These are phyloP conservation scores for Furcasterigmium sp. DNA, from an alignment of 2,329 filamentous ascomycete genomes.

Conservation along the genomic window DNA sequence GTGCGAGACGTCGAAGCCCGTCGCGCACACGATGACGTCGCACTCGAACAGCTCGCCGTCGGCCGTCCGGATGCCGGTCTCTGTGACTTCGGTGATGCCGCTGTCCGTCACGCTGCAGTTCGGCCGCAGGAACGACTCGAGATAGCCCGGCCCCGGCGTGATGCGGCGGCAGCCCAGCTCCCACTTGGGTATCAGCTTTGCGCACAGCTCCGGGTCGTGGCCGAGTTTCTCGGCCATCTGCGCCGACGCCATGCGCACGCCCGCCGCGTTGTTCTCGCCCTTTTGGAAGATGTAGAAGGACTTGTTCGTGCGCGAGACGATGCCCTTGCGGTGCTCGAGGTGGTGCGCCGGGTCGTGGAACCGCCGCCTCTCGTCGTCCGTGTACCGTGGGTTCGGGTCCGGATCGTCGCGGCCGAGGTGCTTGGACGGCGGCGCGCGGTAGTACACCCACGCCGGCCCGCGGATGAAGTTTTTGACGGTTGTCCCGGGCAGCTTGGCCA, in stretches of 20 bases:
- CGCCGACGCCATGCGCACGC: slow-evolving; percentile 40
- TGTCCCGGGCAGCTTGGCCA: too few species aligned
- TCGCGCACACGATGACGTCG: slow-evolving; percentile 15
- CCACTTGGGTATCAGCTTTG: slow-evolving; percentile 18
- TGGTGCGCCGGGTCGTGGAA: slow-evolving; percentile 34
- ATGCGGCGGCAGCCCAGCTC: slow-evolving; percentile 14
- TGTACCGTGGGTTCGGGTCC: slow-evolving; percentile 22
- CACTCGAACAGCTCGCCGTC: slow-evolving; percentile 3
- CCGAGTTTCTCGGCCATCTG: slow-evolving; percentile 35
- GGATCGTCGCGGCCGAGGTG: slow-evolving; percentile 20
- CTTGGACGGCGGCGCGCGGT: slow-evolving; percentile 23
- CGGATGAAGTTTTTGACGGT: slow-evolving; percentile 26
- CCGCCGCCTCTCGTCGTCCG: slow-evolving; percentile 28
- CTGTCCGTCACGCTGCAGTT: slow-evolving; percentile 14
- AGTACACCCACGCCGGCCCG: slow-evolving; percentile 28
- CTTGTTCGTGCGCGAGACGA: slow-evolving; percentile 37
- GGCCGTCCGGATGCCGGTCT: slow-evolving; percentile 4
- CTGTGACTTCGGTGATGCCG: slow-evolving; percentile 10
- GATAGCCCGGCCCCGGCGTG: slow-evolving; percentile 14
- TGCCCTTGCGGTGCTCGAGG: slow-evolving; percentile 33
- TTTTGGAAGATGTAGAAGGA: slow-evolving; percentile 32
- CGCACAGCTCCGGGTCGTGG: slow-evolving; percentile 31
- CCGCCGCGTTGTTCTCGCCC: slow-evolving; percentile 10
- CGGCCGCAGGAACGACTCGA: slow-evolving; percentile 12
- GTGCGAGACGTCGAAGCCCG: slow-evolving; percentile 12